Conservation (phyloP, 805 yeast species). For the Myxozyma nipponensis region DNA sequence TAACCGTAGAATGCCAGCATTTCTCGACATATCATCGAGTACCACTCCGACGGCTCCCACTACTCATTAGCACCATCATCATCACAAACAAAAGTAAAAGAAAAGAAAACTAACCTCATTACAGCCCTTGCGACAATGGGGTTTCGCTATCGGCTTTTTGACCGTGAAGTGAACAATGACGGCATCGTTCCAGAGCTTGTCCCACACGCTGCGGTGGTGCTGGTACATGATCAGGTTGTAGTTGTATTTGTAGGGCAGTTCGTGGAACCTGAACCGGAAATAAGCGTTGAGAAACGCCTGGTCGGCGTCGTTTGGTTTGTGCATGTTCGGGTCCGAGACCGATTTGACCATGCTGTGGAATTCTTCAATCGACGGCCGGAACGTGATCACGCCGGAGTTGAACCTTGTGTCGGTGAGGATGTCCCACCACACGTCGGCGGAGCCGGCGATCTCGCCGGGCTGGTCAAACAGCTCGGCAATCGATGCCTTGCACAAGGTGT, state of each 20-base stretch:
- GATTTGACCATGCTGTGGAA: conserved; percentile 28
- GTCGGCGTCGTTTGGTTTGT: conserved; percentile 32
- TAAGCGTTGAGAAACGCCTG: conserved; percentile 31
- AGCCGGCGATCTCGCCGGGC: conserved; percentile 32
- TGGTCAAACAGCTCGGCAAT: conserved; percentile 29
- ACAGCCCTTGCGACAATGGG: conserved; percentile 21
- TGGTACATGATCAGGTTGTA: conserved; percentile 30
- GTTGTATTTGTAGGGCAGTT: conserved; percentile 31
- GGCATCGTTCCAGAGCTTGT: conserved; percentile 31
- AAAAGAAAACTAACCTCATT: conserved; percentile 19
- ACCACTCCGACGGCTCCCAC: conserved; percentile 30
- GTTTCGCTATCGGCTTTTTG: conserved; percentile 27
- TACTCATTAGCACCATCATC: neutral
- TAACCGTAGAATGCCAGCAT: conserved; percentile 31
- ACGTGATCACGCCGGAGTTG: conserved; percentile 31
- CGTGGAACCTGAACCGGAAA: conserved; percentile 26
- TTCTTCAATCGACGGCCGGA: conserved; percentile 32
- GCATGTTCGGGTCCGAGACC: conserved; percentile 32
- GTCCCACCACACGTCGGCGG: conserved; percentile 33
- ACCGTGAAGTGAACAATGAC: conserved; percentile 30
- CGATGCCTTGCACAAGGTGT: conserved; percentile 41
- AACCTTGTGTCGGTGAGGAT: conserved; percentile 27
- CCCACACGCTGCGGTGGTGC: conserved; percentile 28
- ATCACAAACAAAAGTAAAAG: neutral
- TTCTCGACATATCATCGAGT: conserved; percentile 29